Base-by-base conservation (phyloP, 2,329 filamentous ascomycete species). In the Xylaria sp. region DNA sequence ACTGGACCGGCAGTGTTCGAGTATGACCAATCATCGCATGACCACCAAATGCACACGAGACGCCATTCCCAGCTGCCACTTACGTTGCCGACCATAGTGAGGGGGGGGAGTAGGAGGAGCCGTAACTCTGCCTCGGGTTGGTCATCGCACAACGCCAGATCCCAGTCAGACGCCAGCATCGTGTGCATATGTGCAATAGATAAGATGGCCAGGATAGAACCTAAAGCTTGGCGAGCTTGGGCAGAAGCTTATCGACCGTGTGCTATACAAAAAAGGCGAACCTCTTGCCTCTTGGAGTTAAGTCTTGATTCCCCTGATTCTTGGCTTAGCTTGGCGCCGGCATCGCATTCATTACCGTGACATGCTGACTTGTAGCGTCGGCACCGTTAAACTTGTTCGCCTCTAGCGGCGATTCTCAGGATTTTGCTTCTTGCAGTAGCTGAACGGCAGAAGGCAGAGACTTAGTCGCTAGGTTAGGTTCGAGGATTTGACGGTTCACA, bases 271-370 rank as follows among this genome's bases (percentile, higher is more conserved):
- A 66, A 42, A 51, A 36, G 49, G 49, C 17, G 25, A 66, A 65
- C 36, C 66, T 59, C 66, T 68, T 68, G 62, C 66, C 66, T 68
- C 31, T 68, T 68, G 63, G 27, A 54, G 66, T 56, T 56, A 66
- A 65, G 62, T 27, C 13, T 11, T 4, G n/a, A 54, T 22, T 63
- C 59, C 63, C 66, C 63, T 68, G 58, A 47, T 55, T 60, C 66
- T 68, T 68, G 66, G 66, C 66, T n/a, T 5, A 2, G 44, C 45
- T 44, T 65, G 53, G 62, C 58, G 42, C 49, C 57, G 65, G 65
- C 65, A 68, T 55, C 54, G 42, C 49, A 13, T 50, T 44, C 38
- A 59, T 33, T 59, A 29, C 58, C 49, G 42, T 64, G 39, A 47
- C 27, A 22, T 56, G 55, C 56, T 60, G 45, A 67, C 27, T 27